Conservation (phyloP, 768 basidiomycete genomes). For the Serendipita sp. region DNA sequence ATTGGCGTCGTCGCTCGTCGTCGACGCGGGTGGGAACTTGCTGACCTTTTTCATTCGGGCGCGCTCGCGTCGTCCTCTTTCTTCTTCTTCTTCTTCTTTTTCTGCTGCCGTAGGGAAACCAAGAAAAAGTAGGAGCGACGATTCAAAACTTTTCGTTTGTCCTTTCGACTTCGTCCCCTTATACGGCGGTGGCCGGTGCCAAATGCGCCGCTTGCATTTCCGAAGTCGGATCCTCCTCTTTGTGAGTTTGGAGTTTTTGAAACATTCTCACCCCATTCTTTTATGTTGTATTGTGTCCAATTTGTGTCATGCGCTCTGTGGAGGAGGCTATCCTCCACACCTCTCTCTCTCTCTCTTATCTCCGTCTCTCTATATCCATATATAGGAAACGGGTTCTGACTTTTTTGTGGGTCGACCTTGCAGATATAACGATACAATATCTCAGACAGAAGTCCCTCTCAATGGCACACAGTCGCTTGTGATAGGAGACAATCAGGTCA, state of each 20-base stretch:
- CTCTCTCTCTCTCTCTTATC: too few relatives aligned
- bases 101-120: neutral
- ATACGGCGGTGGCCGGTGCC: neutral
- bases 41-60: neutral
- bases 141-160: neutral
- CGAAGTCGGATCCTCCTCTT: neutral
- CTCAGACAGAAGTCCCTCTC: neutral
- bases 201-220: neutral
- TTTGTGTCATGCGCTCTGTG: too few relatives aligned
- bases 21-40: too few relatives aligned
- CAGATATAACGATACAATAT: neutral
- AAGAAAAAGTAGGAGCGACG: neutral
- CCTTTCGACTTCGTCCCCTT: neutral
- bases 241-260: neutral
- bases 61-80: neutral
- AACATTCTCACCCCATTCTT: too few relatives aligned
- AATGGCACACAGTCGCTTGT: neutral
- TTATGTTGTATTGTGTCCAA: too few relatives aligned
- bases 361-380: too few relatives aligned
- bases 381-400: too few relatives aligned
- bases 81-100: neutral
- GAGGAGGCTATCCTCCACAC: too few relatives aligned
- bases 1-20: neutral
- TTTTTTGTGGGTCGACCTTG: neutral
- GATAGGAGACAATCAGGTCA: neutral